These are phyloP conservation scores for Boletus vinaceobasis DNA, from an alignment of 768 basidiomycete genomes.

Conservation along the genomic window DNA sequence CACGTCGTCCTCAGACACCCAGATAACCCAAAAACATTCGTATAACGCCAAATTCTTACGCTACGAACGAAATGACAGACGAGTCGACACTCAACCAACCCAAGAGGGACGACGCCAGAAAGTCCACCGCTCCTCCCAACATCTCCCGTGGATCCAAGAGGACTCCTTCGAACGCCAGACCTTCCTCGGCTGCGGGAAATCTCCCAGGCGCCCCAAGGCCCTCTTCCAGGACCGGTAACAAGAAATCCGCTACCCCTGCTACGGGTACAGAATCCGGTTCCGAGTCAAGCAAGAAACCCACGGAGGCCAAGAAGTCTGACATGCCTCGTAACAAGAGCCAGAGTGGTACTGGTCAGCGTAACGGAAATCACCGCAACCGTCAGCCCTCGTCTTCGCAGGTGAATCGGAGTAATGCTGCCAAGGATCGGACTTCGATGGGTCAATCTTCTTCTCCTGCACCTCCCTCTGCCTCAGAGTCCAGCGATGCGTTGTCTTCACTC, in stretches of 20 bases:
- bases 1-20: slow-evolving; percentile 38
- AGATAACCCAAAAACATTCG: slow-evolving; percentile 40
- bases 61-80: slow-evolving; percentile 90
- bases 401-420: slow-evolving; percentile 48
- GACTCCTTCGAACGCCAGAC: slow-evolving; percentile 44
- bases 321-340: slow-evolving; percentile 51
- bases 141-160: slow-evolving; percentile 58
- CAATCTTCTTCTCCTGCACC: slow-evolving; percentile 46
- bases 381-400: slow-evolving; percentile 59
- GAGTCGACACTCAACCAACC: slow-evolving; percentile 49
- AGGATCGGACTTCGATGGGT: slow-evolving; percentile 42
- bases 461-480: slow-evolving; percentile 55
- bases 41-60: slow-evolving; percentile 38
- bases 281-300: slow-evolving; percentile 62
- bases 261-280: slow-evolving; percentile 63
- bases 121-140: slow-evolving; percentile 43
- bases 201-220: slow-evolving; percentile 51
- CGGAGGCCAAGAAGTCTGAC: slow-evolving; percentile 53
- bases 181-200: slow-evolving; percentile 41
- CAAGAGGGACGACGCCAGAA: slow-evolving; percentile 73
- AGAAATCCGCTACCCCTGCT: slow-evolving; percentile 42
- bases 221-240: slow-evolving; percentile 65
- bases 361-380: slow-evolving; percentile 51
- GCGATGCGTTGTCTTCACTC: slow-evolving; percentile 80
- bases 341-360: slow-evolving; percentile 43